Evolutionary conservation across 2,329 filamentous ascomycete species (phyloP), one percentile per base, ranked within the genome.

Genomic region (Penicillium sumatraense): DNA sequence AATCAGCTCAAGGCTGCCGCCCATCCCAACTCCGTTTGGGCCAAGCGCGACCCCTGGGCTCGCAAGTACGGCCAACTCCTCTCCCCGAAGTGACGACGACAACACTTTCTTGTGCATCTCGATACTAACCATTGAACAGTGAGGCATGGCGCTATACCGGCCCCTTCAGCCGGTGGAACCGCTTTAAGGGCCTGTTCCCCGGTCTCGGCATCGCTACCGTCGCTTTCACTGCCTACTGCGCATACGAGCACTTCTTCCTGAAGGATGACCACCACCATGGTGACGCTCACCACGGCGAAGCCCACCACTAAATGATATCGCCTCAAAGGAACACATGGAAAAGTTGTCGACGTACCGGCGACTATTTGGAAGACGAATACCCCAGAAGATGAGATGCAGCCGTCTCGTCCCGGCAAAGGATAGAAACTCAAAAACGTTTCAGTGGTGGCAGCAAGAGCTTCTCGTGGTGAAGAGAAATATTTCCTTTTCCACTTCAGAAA

Each of bases 101-200:
- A 8, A 24, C 16, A 13, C 42, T 27, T 31, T 13, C 20, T 27
- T 46, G 11, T 31, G 42, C 10, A 31, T 16, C 27, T 4, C 27
- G 42, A 46, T 31, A 16, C 42, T 46, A 31, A 46, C 27, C 24
- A 29, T 29, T 31, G 42, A 46, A 46, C 13, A 99, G 95, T 72
- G 95, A 99, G 81, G 85, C 90, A 72, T 99, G 95, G 95, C 86
- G 95, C 77, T 97, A 96, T 82, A 87, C 84, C 31, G 95, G 93
- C 61, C 88, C 86, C 51, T 98, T 97, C 82, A 89, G 88, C 63
- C 86, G 93, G 68, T 89, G 82, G 80, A 96, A 96, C 80, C 89
- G 95, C 67, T 95, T 97, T 82, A 92, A 88, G 80, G 81, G 84
- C 69, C 82, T 86, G 61, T 91, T 99, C 73, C 95, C 95, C 33